Evolutionary conservation across 2,329 filamentous ascomycete genomes (phyloP).

Genomic region (Escovopsis weberi): DNA sequence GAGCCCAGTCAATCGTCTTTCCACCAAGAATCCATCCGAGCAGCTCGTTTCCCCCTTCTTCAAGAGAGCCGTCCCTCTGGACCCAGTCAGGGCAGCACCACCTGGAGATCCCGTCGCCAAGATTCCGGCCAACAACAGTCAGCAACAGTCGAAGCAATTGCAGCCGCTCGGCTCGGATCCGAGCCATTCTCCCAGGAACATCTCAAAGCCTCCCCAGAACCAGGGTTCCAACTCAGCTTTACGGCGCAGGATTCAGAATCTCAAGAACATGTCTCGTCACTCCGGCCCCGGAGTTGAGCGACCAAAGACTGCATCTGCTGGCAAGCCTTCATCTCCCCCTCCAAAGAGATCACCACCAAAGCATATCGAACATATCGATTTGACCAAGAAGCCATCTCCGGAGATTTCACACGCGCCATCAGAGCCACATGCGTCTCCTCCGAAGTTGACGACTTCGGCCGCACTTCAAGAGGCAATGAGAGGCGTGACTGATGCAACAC

Average conservation of each 20-base stretch:
- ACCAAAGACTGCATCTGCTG: neutral
- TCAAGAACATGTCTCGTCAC: conserved; percentile 1
- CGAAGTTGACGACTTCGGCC: no score
- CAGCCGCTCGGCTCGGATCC: neutral
- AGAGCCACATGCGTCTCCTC: neutral
- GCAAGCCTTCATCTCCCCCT: neutral
- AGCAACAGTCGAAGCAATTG: neutral
- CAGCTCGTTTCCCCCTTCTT: neutral
- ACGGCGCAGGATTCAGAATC: conserved; percentile 9
- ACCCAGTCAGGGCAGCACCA: conserved; percentile 1
- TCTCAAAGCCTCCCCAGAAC: neutral
- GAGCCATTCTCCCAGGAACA: neutral
- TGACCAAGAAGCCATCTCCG: neutral
- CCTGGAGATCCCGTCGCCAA: neutral
- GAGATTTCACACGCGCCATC: neutral
- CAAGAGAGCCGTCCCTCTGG: neutral
- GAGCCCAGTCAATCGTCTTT: neutral
- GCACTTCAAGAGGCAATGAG: no score
- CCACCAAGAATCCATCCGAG: neutral
- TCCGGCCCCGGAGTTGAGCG: neutral
- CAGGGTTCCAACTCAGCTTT: neutral
- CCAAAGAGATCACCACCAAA: neutral
- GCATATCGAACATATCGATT: neutral
- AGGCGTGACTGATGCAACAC: no score
- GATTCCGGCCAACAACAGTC: neutral